Percentiles rank a stretch among this genome's conserved stretches.
phyloP scores from a whole-genome alignment of 2,329 filamentous ascomycete genomes.

The Claviceps capensis region DNA sequence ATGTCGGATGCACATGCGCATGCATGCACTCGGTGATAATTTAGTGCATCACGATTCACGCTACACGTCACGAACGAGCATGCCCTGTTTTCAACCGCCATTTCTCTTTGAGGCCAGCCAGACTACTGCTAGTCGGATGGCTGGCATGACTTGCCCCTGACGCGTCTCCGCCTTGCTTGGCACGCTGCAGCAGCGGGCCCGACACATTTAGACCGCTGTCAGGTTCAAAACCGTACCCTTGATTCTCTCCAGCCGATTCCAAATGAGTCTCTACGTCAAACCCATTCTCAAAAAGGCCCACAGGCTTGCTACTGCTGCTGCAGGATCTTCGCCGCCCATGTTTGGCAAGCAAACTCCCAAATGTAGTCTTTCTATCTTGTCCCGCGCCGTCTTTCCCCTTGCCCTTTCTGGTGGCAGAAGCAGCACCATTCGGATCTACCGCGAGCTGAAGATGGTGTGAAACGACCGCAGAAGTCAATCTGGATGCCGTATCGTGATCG shows the following conservation, averaged over 20 bases:
- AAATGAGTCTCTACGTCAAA: not conserved
- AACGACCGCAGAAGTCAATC: not conserved
- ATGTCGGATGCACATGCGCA: not conserved
- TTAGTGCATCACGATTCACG: not conserved
- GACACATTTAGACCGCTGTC: not conserved
- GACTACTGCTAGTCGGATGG: not conserved
- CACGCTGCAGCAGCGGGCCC: not conserved
- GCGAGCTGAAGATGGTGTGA: not conserved
- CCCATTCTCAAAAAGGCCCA: not conserved
- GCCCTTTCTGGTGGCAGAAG: not conserved
- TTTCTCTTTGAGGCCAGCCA: not conserved
- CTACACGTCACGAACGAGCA: not conserved
- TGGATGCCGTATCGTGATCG: conserved; percentile 2
- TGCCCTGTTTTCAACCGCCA: not conserved
- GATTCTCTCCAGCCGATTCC: not conserved
- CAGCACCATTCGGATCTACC: not conserved
- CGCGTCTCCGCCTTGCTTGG: not conserved
- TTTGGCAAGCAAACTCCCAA: conserved; percentile 1
- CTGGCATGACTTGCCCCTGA: not conserved
- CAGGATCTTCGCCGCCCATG: not conserved
- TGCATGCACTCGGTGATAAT: not conserved
- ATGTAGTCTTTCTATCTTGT: not conserved
- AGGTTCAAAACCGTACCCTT: not conserved
- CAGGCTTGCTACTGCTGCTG: not conserved
- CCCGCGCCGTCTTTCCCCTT: not conserved